These are phyloP conservation scores for Saturnispora quitensis DNA, from an alignment of 805 yeast species.

Conservation along the genomic window DNA sequence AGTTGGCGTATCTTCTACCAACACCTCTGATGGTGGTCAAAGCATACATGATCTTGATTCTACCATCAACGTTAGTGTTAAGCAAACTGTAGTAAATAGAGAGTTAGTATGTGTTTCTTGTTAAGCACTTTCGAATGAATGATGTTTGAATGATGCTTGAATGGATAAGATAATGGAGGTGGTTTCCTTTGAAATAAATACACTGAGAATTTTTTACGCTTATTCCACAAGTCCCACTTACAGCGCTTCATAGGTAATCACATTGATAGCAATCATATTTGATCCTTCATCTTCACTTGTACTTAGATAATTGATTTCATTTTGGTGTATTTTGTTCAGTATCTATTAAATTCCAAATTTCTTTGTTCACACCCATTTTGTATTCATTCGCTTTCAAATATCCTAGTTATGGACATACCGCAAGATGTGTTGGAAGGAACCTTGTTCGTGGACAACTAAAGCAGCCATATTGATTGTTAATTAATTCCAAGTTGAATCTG, in stretches of 20 bases:
- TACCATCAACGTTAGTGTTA: constrained; percentile 99
- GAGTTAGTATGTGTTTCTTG: constrained; percentile 27
- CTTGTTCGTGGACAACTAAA: constrained; percentile 92
- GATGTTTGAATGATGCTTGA: background rate
- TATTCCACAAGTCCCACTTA: too few relatives aligned
- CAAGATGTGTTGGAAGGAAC: constrained; percentile 99
- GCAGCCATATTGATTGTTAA: constrained; percentile 16
- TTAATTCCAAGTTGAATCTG: background rate
- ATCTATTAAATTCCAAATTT: background rate
- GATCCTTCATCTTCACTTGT: too few relatives aligned
- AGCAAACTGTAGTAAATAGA: constrained; percentile 59
- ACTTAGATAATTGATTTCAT: too few relatives aligned
- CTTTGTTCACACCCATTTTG: background rate
- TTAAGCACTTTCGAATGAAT: too few relatives aligned
- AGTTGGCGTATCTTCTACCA: constrained; percentile 99
- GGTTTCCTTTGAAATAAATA: background rate
- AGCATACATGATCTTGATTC: constrained; percentile 99
- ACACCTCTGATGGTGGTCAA: constrained; percentile 99
- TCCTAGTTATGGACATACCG: constrained; percentile 57
- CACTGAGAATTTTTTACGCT: too few relatives aligned
- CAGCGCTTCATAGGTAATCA: too few relatives aligned
- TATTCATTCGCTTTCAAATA: background rate
- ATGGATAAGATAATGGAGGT: background rate
- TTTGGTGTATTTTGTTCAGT: background rate
- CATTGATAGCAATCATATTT: too few relatives aligned